Conservation (phyloP, 164 flowering plant species). For the Houttuynia cordata region DNA sequence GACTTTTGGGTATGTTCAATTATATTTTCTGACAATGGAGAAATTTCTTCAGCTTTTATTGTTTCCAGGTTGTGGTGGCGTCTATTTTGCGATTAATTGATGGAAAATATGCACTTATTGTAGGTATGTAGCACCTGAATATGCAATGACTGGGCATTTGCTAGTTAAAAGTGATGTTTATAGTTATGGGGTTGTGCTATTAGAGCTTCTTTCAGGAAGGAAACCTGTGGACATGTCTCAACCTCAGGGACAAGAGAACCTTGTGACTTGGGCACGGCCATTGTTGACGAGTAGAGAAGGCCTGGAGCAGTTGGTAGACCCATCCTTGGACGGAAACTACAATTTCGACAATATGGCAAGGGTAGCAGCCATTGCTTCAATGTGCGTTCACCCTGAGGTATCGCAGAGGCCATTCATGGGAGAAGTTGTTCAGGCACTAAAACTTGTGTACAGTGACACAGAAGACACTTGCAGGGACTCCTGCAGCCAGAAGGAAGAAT, state of each 20-base stretch:
- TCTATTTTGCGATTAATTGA: background rate
- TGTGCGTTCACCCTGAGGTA: conserved; percentile 95
- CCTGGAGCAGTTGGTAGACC: conserved; percentile 69
- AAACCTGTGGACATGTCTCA: conserved; percentile 92
- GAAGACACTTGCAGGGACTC: conserved; percentile 61
- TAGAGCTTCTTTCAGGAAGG: conserved; percentile 85
- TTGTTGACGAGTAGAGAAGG: conserved; percentile 68
- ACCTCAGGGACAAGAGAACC: conserved; percentile 82
- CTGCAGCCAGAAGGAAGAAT: conserved; percentile 46
- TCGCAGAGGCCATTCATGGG: conserved; percentile 96
- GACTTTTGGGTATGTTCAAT: conserved; percentile 57
- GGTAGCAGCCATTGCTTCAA: conserved; percentile 92
- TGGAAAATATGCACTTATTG: conserved; percentile 1
- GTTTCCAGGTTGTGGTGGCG: background rate
- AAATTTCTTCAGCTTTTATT: background rate
- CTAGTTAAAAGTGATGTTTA: conserved; percentile 95
- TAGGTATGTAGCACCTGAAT: conserved; percentile 92
- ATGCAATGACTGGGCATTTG: conserved; percentile 94
- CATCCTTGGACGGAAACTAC: conserved; percentile 52
- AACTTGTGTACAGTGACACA: conserved; percentile 69
- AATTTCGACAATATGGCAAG: conserved; percentile 79
- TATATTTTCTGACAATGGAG: background rate
- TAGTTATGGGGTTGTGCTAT: conserved; percentile 86
- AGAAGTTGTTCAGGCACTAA: conserved; percentile 94
- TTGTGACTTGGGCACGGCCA: conserved; percentile 94